Evolutionary conservation across 257 asterid species (phyloP).

Genomic region (Fraxinus quadrangulata): DNA sequence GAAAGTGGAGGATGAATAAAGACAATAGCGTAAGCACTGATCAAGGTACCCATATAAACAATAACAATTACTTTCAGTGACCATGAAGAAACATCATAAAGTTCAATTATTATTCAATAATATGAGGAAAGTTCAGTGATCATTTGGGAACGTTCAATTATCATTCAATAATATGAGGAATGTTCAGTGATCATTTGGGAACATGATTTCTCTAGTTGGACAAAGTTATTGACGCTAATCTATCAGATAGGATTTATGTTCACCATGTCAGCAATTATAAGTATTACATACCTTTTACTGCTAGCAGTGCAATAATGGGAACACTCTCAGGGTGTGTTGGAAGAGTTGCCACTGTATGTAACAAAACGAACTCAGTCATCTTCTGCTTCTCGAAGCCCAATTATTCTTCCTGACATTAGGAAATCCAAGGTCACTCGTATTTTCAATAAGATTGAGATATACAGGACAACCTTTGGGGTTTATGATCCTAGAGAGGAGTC

Average conservation of each 20-base stretch:
- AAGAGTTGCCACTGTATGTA: conserved; percentile 68
- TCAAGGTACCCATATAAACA: not conserved
- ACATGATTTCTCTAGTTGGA: too few relatives aligned
- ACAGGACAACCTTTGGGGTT: not conserved
- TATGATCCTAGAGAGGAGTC: not conserved
- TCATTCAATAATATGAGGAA: too few relatives aligned
- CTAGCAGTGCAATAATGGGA: conserved; percentile 70
- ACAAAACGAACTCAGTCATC: conserved; percentile 57
- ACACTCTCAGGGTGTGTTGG: conserved; percentile 99
- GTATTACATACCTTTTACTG: conserved; percentile 45
- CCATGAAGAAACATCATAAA: too few relatives aligned
- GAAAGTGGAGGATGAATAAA: not conserved
- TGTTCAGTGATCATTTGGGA: too few relatives aligned
- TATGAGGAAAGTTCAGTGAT: too few relatives aligned
- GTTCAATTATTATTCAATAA: too few relatives aligned
- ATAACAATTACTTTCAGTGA: not conserved
- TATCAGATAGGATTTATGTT: too few relatives aligned
- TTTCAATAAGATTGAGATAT: not conserved
- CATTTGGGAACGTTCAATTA: too few relatives aligned
- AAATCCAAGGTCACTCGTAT: conserved; percentile 18
- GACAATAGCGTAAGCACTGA: not conserved
- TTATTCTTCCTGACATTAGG: conserved; percentile 75
- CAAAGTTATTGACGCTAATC: too few relatives aligned
- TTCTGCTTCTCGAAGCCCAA: conserved; percentile 88
- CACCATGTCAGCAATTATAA: too few relatives aligned